phyloP scores from a whole-genome alignment of 768 basidiomycete genomes.

The Rhodotorula paludigena region DNA sequence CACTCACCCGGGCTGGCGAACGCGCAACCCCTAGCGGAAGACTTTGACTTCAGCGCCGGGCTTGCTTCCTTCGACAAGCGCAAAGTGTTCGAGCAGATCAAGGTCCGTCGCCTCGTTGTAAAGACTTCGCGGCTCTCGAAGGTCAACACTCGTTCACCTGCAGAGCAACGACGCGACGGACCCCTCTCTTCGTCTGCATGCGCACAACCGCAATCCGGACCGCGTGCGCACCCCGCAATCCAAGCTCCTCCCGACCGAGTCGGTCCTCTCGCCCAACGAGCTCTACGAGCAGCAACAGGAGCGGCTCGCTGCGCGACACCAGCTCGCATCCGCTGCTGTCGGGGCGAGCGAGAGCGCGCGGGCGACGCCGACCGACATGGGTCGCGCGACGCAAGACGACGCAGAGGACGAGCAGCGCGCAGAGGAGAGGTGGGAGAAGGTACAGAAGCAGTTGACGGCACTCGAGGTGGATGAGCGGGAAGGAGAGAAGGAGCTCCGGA shows the following conservation, averaged over 20 bases:
- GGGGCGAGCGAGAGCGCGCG: not conserved
- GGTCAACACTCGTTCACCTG: not conserved
- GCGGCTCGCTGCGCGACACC: not conserved
- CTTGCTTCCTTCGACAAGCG: constrained; percentile 38
- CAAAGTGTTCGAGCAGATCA: constrained; percentile 34
- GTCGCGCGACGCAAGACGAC: not conserved
- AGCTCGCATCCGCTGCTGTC: too few relatives aligned
- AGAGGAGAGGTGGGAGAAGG: not conserved
- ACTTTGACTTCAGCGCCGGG: constrained; percentile 36
- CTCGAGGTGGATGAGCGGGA: not conserved
- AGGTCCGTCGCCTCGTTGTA: not conserved
- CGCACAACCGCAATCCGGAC: constrained; percentile 40
- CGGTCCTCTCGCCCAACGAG: constrained; percentile 27
- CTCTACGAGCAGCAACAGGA: constrained; percentile 16
- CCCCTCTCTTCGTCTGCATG: constrained; percentile 38
- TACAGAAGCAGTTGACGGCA: not conserved
- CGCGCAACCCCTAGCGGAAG: constrained; percentile 37
- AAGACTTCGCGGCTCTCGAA: too few relatives aligned
- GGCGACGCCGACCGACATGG: not conserved
- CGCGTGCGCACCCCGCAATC: not conserved
- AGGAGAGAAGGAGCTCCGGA: not conserved
- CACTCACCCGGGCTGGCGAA: too few relatives aligned
- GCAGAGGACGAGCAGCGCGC: not conserved
- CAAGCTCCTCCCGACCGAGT: constrained; percentile 43
- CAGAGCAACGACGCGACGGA: constrained; percentile 37